Percentiles rank a stretch among this genome's conserved stretches.
phyloP scores from a whole-genome alignment of 1,284 basidiomycete genomes.

The Pisolithus thermaeus region DNA sequence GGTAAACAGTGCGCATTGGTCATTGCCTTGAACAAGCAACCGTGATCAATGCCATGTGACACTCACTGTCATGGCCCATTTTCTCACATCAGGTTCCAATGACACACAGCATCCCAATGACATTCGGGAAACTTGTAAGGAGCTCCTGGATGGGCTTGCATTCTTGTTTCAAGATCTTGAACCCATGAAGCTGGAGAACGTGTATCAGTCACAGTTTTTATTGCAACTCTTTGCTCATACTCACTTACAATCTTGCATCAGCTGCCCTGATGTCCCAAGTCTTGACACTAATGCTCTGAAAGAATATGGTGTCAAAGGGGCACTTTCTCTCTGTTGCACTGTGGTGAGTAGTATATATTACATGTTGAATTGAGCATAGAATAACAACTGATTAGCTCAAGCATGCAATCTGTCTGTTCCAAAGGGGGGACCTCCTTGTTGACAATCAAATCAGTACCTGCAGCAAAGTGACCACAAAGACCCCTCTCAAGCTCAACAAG shows the following conservation, averaged over 20 bases:
- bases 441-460: neutral
- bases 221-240: neutral
- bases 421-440: neutral
- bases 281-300: neutral
- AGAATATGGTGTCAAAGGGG: neutral
- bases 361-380: neutral
- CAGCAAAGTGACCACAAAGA: neutral
- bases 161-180: conserved; percentile 10
- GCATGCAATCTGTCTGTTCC: neutral
- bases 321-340: neutral
- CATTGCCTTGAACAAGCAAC: too few species aligned
- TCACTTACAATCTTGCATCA: neutral
- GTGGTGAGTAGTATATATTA: neutral
- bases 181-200: neutral
- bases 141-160: neutral
- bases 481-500: conserved; percentile 1
- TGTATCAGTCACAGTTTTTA: neutral
- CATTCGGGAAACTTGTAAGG: neutral
- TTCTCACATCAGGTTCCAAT: neutral
- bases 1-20: too few species aligned
- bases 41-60: too few species aligned
- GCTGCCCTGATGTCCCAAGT: neutral
- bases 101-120: neutral
- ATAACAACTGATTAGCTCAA: neutral
- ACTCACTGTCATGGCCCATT: conserved; percentile 6